Conservation (phyloP, 768 basidiomycete genomes). For the Tubosaeta brunneosetosa region DNA sequence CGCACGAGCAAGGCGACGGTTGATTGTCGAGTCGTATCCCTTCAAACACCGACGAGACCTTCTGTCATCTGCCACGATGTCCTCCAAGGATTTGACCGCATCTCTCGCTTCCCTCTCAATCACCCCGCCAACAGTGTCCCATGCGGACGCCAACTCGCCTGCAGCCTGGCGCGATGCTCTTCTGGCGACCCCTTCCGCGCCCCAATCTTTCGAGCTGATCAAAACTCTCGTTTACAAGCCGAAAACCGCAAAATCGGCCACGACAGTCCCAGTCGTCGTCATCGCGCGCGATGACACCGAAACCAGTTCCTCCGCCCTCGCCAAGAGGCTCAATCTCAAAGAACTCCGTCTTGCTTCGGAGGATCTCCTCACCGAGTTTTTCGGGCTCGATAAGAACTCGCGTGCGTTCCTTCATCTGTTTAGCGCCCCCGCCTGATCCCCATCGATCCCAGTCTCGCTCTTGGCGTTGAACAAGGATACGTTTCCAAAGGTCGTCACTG, state of each 20-base stretch:
- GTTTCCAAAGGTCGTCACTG: constrained; percentile 67
- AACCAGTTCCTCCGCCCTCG: constrained; percentile 70
- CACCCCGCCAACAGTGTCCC: constrained; percentile 50
- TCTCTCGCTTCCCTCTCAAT: constrained; percentile 55
- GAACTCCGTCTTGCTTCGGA: constrained; percentile 82
- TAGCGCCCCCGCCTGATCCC: background rate
- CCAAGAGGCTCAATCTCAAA: constrained; percentile 78
- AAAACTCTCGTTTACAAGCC: constrained; percentile 95
- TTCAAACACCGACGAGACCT: too few relatives aligned
- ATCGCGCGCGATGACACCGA: constrained; percentile 85
- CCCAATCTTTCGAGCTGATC: constrained; percentile 63
- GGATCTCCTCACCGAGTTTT: constrained; percentile 83
- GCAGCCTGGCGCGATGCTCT: constrained; percentile 75
- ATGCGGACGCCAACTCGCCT: constrained; percentile 63
- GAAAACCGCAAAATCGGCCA: constrained; percentile 87
- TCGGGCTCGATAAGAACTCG: constrained; percentile 80
- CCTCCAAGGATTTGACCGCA: constrained; percentile 26
- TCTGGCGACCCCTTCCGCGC: constrained; percentile 44
- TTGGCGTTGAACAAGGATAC: constrained; percentile 62
- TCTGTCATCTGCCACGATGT: constrained; percentile 23
- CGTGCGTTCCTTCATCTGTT: constrained; percentile 45
- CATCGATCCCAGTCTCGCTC: constrained; percentile 60
- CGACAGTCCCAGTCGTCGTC: constrained; percentile 80
- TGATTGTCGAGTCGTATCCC: too few relatives aligned
- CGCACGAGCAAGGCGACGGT: too few relatives aligned